Evolutionary conservation across 345 rosid species (phyloP), one percentile per base, ranked within the genome.

Genomic region (Hirschfeldia incana): DNA sequence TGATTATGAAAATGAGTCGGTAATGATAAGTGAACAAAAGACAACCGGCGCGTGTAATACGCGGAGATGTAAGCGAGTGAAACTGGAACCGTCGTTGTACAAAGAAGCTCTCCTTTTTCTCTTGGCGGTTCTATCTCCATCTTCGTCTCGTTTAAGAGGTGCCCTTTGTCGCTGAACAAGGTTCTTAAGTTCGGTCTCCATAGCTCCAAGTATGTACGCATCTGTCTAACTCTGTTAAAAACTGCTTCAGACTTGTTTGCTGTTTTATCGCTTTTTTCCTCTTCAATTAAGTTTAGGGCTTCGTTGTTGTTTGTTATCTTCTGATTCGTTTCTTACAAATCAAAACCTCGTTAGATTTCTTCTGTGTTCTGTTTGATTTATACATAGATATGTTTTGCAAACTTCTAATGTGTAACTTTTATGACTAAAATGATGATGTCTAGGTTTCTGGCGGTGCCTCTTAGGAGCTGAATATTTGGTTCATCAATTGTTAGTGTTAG

Each of bases 371-470:
- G 70, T 66, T 44, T 74, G 26, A 62, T 15, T 8, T 10, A 44
- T 8, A 1, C 5, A 0, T 0, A 8, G 11, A 11, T 17, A 13
- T 70, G 4, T 27, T 65, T 29, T 61, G 7, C 64, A 51, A 15
- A 68, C 17, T 61, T 60, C 17, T 36, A 5, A 27, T 30, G 12
- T 58, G 57, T 55, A 55, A 34, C 4, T 11, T 53, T 79, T 3
- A 13, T 72, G 75, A 74, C 9, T 70, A 59, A 6, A 29, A 29
- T 62, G 69, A 39, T 74, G 58, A 17, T 76, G 32, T 66, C 29
- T 78, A 73, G 67, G 82, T 55, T 73, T 84, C 83, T 84, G 84
- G 97, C 60, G 79, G 84, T 82, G 82, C 87, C 78, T 57, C 73
- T 83, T 29, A 73, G 84, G 77, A 80, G 73, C 33, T 79, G 82